A percentile compares a stretch with the other conserved stretches of the same genome.
phyloP scores from a whole-genome alignment of 805 yeast genomes.

The Yarrowia porcina region DNA sequence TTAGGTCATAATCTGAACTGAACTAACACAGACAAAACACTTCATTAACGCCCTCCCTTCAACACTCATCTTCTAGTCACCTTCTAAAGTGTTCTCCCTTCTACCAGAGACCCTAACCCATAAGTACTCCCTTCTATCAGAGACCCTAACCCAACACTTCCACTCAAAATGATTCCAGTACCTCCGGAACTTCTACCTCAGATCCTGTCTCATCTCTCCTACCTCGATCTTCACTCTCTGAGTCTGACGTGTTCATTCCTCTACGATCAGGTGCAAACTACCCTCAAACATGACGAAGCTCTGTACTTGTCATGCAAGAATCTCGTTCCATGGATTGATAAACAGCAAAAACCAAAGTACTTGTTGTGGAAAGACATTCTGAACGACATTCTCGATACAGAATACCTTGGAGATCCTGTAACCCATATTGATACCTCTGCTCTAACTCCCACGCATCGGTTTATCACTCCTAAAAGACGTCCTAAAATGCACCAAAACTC shows the following conservation, averaged over 20 bases:
- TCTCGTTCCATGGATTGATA: conserved; percentile 1
- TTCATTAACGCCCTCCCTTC: too few species aligned
- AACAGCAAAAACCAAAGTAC: neutral
- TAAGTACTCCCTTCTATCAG: neutral
- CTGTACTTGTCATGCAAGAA: neutral
- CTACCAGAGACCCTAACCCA: neutral
- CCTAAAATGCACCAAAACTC: conserved; percentile 13
- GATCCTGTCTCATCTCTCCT: neutral
- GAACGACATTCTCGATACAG: neutral
- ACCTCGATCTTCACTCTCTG: neutral
- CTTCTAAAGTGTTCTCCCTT: too few species aligned
- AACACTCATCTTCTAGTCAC: too few species aligned
- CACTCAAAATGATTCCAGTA: neutral
- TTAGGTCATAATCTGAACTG: too few species aligned
- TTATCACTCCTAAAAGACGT: conserved; percentile 1
- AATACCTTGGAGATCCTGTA: neutral
- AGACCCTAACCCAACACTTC: too few species aligned
- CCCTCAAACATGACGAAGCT: neutral
- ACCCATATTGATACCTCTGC: neutral
- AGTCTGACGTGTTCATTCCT: neutral
- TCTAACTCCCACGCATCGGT: neutral
- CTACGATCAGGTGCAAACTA: neutral
- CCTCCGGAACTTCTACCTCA: neutral
- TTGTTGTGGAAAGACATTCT: neutral
- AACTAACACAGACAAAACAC: too few species aligned